Evolutionary conservation across 169 alveolate genomes (phyloP).

Genomic region (Blepharisma undulans): DNA sequence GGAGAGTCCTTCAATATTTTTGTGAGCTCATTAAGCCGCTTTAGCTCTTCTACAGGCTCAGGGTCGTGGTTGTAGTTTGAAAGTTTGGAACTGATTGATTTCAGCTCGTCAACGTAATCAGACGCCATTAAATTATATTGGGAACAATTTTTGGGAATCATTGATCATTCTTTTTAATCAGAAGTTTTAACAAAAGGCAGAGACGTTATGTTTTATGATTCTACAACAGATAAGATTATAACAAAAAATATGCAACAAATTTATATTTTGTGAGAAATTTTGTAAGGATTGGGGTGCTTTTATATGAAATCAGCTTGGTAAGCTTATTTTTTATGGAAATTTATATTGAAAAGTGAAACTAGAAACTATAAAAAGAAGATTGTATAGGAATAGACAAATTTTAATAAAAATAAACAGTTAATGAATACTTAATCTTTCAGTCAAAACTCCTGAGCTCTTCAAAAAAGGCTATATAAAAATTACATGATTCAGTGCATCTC

Average conservation of each 20-base stretch:
- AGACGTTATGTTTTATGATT: background rate
- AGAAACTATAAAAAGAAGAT: background rate
- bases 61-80: background rate
- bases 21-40: background rate
- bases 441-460: background rate
- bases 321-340: background rate
- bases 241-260: background rate
- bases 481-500: slow-evolving; percentile 67
- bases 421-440: background rate
- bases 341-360: background rate
- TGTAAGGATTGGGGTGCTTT: background rate
- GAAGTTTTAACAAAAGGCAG: background rate
- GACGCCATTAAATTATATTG: slow-evolving; percentile 34
- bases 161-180: background rate
- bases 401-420: background rate
- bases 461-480: slow-evolving; percentile 31
- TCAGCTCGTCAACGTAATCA: slow-evolving; percentile 27
- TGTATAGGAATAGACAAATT: background rate
- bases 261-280: background rate
- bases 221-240: background rate
- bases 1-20: background rate
- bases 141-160: background rate
- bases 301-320: background rate
- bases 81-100: background rate
- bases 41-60: background rate